Base-by-base conservation (phyloP, 2,329 filamentous ascomycete genomes). In the Colletotrichum lindemuthianum region DNA sequence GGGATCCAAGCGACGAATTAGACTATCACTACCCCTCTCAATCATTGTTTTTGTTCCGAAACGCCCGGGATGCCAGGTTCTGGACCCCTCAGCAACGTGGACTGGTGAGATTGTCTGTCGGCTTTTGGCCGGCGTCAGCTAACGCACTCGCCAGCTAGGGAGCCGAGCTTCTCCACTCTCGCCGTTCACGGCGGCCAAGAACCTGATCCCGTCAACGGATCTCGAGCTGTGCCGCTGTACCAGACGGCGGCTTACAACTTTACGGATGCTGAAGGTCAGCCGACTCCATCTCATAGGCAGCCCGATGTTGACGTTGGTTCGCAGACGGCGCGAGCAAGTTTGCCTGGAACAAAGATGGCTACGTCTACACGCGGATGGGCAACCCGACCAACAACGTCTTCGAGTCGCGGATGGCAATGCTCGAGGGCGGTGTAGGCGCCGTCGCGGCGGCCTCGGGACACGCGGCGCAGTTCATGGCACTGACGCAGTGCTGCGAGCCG, bases 321-420 rank as follows among this genome's bases (percentile, higher is more conserved):
- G 33, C 48, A 59, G 77, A 79, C 67, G 77, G 77, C 16, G 76
- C 76, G 33, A 71, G 73, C 60, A 76, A 76, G 49, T 58, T 66
- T 34, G 53, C 61, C 9, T 76, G 75, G 76, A 77, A 75, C 52
- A 58, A 60, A 33, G 69, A 93, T 90, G 97, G 93, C 72, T 98
- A 84, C 79, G 88, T 88, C 58, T 98, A 98, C 87, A 91, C 98
- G 86, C 92, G 97, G 82, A 97, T 93, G 58, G 95, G 93, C 49
- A 96, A 98, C 74, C 94, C 95, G 2, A 97, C 95, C 0, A 91
- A 94, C 70, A 95, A 96, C 78, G 95, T 98, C 33, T 95, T 98
- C 69, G 96, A 98, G 81, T 96, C 97, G 83, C 89, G 95, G 66
- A 91, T 97, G 57, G 94, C 95, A 13, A 94, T 94, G 13, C 88